These are phyloP conservation scores for Epithemia pelagica DNA, from an alignment of 108 stramenopile species.

Conservation along the genomic window DNA sequence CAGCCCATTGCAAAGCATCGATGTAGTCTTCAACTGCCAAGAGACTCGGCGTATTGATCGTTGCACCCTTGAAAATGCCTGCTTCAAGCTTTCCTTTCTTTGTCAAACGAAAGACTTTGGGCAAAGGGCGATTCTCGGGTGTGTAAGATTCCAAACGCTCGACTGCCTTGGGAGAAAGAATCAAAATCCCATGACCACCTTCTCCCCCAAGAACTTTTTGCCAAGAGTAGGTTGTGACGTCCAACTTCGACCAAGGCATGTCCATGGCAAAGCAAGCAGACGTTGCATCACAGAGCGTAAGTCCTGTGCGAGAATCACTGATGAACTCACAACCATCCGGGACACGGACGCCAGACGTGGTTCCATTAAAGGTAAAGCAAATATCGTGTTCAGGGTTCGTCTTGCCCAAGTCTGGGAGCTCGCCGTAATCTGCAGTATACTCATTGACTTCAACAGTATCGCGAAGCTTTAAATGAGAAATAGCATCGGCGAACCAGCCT, in stretches of 20 bases:
- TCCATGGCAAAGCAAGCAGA: slow-evolving; percentile 99
- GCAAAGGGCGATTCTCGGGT: slow-evolving; percentile 92
- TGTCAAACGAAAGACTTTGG: slow-evolving; percentile 98
- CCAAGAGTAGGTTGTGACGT: slow-evolving; percentile 99
- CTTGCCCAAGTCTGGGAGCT: slow-evolving; percentile 87
- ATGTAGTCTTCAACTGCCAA: slow-evolving; percentile 99
- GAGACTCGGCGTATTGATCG: slow-evolving; percentile 99
- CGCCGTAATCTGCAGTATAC: slow-evolving; percentile 91
- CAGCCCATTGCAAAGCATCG: slow-evolving; percentile 95
- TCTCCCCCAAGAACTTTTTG: slow-evolving; percentile 99
- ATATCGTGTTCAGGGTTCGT: slow-evolving; percentile 91
- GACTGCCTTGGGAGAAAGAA: slow-evolving; percentile 94
- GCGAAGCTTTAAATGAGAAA: slow-evolving; percentile 84
- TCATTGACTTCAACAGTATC: slow-evolving; percentile 84
- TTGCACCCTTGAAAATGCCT: slow-evolving; percentile 95
- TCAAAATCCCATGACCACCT: slow-evolving; percentile 97
- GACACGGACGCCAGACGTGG: slow-evolving; percentile 97
- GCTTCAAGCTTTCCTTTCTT: slow-evolving; percentile 96
- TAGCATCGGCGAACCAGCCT: slow-evolving; percentile 94
- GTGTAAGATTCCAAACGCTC: slow-evolving; percentile 95
- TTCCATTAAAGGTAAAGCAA: slow-evolving; percentile 99
- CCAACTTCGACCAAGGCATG: slow-evolving; percentile 97
- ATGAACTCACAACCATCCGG: slow-evolving; percentile 93
- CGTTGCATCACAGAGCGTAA: slow-evolving; percentile 97
- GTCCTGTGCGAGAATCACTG: slow-evolving; percentile 83